Evolutionary conservation across 768 basidiomycete genomes (phyloP).

Genomic region (Trametes gibbosa): DNA sequence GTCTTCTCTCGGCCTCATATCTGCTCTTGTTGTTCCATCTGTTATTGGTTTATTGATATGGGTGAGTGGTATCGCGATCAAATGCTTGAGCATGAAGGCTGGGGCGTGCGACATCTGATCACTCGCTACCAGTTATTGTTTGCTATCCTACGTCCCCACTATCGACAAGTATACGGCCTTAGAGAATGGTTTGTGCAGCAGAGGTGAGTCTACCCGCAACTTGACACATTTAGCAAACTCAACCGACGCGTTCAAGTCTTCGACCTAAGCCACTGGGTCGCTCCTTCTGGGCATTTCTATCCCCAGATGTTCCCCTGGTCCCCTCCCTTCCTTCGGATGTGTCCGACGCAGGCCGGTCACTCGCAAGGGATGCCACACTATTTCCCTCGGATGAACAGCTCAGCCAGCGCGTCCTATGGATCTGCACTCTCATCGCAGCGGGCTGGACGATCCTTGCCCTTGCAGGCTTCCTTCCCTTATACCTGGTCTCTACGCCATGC

Average conservation of each 20-base stretch:
- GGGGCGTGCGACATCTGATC: background rate
- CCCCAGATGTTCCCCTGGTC: conserved; percentile 65
- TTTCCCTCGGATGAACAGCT: conserved; percentile 79
- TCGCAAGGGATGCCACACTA: conserved; percentile 46
- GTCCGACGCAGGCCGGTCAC: conserved; percentile 50
- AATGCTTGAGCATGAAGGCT: background rate
- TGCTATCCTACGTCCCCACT: conserved; percentile 64
- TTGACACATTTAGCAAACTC: background rate
- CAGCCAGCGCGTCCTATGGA: conserved; percentile 67
- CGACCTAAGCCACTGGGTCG: conserved; percentile 62
- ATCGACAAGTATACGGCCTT: conserved; percentile 67
- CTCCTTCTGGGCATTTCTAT: conserved; percentile 64
- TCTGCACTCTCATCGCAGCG: conserved; percentile 58
- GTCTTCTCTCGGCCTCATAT: conserved; percentile 57
- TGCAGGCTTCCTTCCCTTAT: conserved; percentile 70
- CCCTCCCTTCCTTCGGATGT: conserved; percentile 57
- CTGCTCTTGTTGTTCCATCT: conserved; percentile 55
- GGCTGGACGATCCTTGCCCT: conserved; percentile 71
- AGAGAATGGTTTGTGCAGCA: conserved; percentile 77
- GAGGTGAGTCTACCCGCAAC: conserved; percentile 45
- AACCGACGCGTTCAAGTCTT: conserved; percentile 39
- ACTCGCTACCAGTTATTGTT: conserved; percentile 51
- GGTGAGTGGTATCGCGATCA: conserved; percentile 42
- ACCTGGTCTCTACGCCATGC: conserved; percentile 68
- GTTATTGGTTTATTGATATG: conserved; percentile 62